Percentiles rank a stretch among this genome's conserved stretches.
These are phyloP conservation scores for Aspergillus nanangensis DNA, from an alignment of 495 filamentous ascomycete species.

Conservation along the genomic window DNA sequence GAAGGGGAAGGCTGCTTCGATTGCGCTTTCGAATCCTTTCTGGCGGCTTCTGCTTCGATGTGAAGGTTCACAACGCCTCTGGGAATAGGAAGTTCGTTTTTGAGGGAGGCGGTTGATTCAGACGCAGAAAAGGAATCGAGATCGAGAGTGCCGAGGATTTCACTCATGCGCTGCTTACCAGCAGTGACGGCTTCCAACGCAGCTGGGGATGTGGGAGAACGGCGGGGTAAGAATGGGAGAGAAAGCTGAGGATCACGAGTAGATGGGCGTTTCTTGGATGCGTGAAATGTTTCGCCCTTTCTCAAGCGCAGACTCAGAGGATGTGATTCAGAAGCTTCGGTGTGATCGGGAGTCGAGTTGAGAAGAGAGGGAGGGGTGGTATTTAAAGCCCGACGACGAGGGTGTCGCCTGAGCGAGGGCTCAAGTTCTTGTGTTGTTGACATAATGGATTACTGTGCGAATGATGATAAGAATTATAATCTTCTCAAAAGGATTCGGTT, in stretches of 20 bases:
- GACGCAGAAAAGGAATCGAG: conserved; percentile 29
- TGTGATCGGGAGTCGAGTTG: conserved; percentile 18
- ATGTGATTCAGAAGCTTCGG: conserved; percentile 7
- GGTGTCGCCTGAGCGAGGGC: conserved; percentile 12
- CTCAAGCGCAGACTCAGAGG: conserved; percentile 29
- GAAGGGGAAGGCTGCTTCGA: neutral
- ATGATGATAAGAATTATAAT: neutral
- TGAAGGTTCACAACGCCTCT: conserved; percentile 11
- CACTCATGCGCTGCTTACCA: conserved; percentile 44
- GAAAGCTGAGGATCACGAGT: conserved; percentile 39
- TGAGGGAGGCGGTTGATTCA: no score
- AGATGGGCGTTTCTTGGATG: conserved; percentile 38
- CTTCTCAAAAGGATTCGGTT: neutral
- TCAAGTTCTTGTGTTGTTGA: neutral
- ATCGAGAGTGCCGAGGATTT: conserved; percentile 40
- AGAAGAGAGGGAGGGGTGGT: conserved; percentile 23
- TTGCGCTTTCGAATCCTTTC: conserved; percentile 9
- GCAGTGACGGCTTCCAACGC: conserved; percentile 42
- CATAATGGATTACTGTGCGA: conserved; percentile 4
- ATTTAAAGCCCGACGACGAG: conserved; percentile 33
- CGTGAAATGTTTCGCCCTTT: conserved; percentile 52
- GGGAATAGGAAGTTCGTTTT: conserved; percentile 30
- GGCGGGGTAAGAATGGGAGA: conserved; percentile 44
- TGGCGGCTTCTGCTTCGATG: conserved; percentile 9
- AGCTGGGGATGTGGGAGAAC: conserved; percentile 43